Percentiles rank a stretch among this genome's conserved stretches.
Evolutionary conservation across 2,329 filamentous ascomycete genomes (phyloP).

Genomic region (Lecanicillium sp.): DNA sequence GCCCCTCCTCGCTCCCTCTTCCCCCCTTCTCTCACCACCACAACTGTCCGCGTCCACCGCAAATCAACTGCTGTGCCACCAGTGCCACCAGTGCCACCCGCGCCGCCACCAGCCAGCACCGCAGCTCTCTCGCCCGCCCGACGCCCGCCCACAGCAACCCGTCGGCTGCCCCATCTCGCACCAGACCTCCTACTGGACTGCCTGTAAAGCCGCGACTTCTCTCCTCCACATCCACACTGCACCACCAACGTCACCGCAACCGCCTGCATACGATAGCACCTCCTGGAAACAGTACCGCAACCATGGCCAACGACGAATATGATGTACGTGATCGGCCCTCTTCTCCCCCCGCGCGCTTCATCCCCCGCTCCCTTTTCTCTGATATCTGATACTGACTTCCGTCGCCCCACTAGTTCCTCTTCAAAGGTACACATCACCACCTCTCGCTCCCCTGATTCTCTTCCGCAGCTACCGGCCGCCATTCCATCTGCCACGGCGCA

Average conservation of each 20-base stretch:
- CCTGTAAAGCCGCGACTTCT: constrained; percentile 12
- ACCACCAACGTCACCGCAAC: constrained; percentile 11
- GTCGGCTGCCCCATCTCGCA: constrained; percentile 5
- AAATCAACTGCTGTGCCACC: neutral
- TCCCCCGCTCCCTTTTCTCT: constrained; percentile 10
- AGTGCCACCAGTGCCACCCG: neutral
- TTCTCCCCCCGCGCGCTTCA: constrained; percentile 19
- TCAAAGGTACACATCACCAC: constrained; percentile 68
- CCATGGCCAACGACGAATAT: constrained; percentile 99
- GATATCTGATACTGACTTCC: constrained; percentile 26
- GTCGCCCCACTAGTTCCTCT: constrained; percentile 69
- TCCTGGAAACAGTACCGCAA: constrained; percentile 29
- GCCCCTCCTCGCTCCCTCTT: too few species aligned
- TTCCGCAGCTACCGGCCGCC: constrained; percentile 1
- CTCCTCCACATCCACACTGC: constrained; percentile 13
- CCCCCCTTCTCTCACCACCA: too few species aligned
- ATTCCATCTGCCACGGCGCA: constrained; percentile 16
- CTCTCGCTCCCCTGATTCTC: constrained; percentile 5
- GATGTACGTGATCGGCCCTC: constrained; percentile 64
- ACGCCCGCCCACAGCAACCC: neutral
- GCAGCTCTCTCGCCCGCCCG: neutral
- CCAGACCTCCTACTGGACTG: constrained; percentile 4
- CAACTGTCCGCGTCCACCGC: neutral
- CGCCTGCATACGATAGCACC: constrained; percentile 2
- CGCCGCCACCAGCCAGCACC: neutral